Conservation (phyloP, 345 rosid genomes). For the Psidium guajava region DNA sequence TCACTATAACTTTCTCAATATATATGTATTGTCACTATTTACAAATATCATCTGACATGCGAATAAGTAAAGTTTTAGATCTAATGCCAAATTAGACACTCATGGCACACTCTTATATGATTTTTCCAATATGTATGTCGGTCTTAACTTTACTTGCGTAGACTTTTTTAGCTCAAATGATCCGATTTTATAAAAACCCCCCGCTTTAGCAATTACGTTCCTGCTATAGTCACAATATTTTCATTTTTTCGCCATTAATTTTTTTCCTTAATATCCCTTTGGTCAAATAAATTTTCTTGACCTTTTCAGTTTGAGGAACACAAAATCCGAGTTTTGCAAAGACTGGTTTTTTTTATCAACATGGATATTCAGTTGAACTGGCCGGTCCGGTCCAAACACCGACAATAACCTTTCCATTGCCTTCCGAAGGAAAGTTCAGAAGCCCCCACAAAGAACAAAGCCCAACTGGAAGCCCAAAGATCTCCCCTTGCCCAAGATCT, state of each 20-base stretch:
- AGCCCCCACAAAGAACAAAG: neutral
- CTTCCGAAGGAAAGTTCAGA: neutral
- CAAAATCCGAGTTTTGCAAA: neutral
- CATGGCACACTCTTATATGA: neutral
- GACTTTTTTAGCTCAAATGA: neutral
- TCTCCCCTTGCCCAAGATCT: neutral
- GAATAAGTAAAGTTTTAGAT: neutral
- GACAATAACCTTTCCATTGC: neutral
- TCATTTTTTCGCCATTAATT: neutral
- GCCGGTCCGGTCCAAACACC: neutral
- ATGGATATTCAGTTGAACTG: neutral
- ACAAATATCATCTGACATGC: neutral
- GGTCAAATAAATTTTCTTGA: neutral
- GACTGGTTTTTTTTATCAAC: neutral
- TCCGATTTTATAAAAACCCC: neutral
- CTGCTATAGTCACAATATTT: neutral
- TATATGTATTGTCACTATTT: neutral
- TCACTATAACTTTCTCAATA: neutral
- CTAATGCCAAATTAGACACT: neutral
- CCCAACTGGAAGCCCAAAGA: neutral
- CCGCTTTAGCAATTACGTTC: neutral
- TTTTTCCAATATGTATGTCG: neutral
- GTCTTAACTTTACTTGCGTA: neutral
- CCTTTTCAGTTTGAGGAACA: neutral
- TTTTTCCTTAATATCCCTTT: neutral